A percentile compares a stretch with the other conserved stretches of the same genome.
phyloP scores from a whole-genome alignment of 1,284 basidiomycete species.

The Phenoliferia sp. region DNA sequence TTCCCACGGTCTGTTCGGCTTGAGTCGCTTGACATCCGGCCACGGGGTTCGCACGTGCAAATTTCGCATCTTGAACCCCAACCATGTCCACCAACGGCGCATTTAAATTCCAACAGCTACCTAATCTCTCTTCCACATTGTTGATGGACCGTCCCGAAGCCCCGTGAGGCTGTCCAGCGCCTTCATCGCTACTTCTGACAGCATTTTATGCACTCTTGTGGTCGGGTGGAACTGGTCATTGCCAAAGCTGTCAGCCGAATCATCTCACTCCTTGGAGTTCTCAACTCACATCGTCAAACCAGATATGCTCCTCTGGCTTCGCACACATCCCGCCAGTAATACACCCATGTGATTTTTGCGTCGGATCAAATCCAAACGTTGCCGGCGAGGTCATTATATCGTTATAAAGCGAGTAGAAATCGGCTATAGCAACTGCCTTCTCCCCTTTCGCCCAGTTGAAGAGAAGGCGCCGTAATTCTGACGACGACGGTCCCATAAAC shows the following conservation, averaged over 20 bases:
- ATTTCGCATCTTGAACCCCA: too few relatives aligned
- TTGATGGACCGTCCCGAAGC: background rate
- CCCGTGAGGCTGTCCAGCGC: slow-evolving; percentile 10
- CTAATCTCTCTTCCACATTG: background rate
- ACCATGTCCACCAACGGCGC: too few relatives aligned
- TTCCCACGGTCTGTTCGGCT: too few relatives aligned
- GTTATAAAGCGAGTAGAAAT: slow-evolving; percentile 10
- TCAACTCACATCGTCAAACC: background rate
- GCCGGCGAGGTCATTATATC: slow-evolving; percentile 5
- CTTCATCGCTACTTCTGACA: slow-evolving; percentile 7
- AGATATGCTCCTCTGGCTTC: slow-evolving; percentile 10
- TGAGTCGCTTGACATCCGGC: too few relatives aligned
- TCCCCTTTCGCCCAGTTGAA: slow-evolving; percentile 9
- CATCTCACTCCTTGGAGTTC: too few relatives aligned
- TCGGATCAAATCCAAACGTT: slow-evolving; percentile 8
- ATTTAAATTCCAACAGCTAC: too few relatives aligned
- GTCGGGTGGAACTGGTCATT: slow-evolving; percentile 11
- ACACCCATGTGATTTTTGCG: slow-evolving; percentile 9
- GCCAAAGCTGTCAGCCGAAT: too few relatives aligned
- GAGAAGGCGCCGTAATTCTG: slow-evolving; percentile 10
- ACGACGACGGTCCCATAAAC: slow-evolving; percentile 10
- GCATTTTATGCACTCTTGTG: slow-evolving; percentile 7
- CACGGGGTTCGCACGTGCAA: too few relatives aligned
- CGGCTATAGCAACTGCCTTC: slow-evolving; percentile 11
- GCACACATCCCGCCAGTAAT: slow-evolving; percentile 3